Evolutionary conservation across 768 basidiomycete species (phyloP), one percentile per base, ranked within the genome.

Genomic region (Agaricus subrufescens): DNA sequence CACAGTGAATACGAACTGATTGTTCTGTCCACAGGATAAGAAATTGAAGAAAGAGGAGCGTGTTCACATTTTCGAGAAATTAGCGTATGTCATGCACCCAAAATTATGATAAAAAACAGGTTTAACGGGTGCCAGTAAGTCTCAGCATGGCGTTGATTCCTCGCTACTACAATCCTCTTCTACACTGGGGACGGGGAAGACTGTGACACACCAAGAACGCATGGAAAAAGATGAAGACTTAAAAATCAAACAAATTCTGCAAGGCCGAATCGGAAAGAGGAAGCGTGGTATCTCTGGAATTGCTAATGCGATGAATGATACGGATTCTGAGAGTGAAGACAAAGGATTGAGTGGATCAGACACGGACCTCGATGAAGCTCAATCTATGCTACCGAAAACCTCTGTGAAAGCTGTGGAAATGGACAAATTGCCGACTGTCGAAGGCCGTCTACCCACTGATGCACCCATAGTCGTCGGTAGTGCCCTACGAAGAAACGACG

Each of bases 31-130:
- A 47, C 59, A 94, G 92, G 89, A 92, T 49, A 94, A 94, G 73
- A 95, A 95, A 70, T 73, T 96, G 47, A 92, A 89, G 71, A 91
- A 94, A 67, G 94, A 97, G 65, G 91, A 92, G 58, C 82, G 94
- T 45, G 65, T 83, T 3, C 68, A 77, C 19, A 77, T 97, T 12
- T 85, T 96, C 53, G 83, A 91, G 61, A 93, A 90, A 67, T 75
- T 97, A 58, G 80, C 85, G 94, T 94, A 73, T 59, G 85, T 81
- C 34, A 15, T 42, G 10, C 25, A 54, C 27, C 29, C 30, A 3
- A 8, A 29, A 9, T 11, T 34, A 12, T 23, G 12, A 26, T 25
- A 14, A 11, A 45, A 37, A 27, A 30, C 23, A 47, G 46, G 26
- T 50, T 8, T 56, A 45, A 50, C 40, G 12, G 48, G 45, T 46